A percentile compares a stretch with the other conserved stretches of the same genome.
Evolutionary conservation across 2,329 filamentous ascomycete genomes (phyloP).

Genomic region (Fusarium sp.): DNA sequence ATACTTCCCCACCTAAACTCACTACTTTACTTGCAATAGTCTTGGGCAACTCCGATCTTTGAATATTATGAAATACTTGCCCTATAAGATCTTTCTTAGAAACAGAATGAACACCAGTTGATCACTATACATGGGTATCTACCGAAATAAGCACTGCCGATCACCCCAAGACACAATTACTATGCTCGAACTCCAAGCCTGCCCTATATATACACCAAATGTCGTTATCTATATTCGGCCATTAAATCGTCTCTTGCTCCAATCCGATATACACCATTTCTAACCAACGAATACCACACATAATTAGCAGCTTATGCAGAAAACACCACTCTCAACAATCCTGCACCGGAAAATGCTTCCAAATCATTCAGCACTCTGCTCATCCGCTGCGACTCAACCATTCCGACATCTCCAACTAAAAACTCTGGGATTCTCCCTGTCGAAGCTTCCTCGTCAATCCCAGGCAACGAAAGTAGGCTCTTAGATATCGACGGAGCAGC

Average conservation of each 20-base stretch:
- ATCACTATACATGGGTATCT: no score
- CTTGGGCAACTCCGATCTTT: no score
- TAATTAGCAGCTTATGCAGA: constrained; percentile 1
- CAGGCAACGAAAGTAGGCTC: constrained; percentile 38
- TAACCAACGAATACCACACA: background rate
- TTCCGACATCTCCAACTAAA: constrained; percentile 13
- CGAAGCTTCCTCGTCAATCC: constrained; percentile 6
- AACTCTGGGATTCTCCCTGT: background rate
- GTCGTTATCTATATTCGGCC: background rate
- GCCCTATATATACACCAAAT: no score
- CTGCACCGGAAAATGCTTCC: constrained; percentile 46
- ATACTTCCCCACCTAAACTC: no score
- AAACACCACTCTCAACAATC: constrained; percentile 20
- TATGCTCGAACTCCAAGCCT: no score
- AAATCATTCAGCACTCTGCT: constrained; percentile 46
- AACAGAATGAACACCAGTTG: no score
- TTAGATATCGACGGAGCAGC: background rate
- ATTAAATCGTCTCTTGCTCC: background rate
- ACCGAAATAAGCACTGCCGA: no score
- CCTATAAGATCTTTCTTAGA: no score
- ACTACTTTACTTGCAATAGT: no score
- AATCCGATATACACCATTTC: no score
- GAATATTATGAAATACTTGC: no score
- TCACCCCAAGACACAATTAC: no score
- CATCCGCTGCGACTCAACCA: constrained; percentile 40